phyloP scores from a whole-genome alignment of 345 rosid species.

The rapeseed (Brassica napus) region DNA sequence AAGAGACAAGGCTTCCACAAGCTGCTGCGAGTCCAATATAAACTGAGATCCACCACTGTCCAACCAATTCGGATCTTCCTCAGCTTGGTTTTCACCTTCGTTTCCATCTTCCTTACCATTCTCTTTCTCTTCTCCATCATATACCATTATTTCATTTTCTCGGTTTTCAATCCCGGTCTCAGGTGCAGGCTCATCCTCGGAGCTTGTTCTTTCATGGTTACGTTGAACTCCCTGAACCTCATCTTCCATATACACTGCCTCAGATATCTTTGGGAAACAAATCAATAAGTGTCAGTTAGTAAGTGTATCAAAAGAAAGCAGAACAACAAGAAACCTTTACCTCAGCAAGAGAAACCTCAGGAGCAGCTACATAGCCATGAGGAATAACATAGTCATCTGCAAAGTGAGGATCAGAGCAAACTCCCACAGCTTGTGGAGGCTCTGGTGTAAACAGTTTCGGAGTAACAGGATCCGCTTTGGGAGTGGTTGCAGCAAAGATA shows the following conservation, averaged over 20 bases:
- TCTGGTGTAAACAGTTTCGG: conserved; percentile 75
- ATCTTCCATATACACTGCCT: conserved; percentile 43
- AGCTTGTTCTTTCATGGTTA: conserved; percentile 40
- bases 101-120: conserved; percentile 34
- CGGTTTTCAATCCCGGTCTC: conserved; percentile 28
- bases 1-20: conserved; percentile 83
- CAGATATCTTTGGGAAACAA: conserved; percentile 37
- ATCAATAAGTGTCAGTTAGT: conserved; percentile 1
- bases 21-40: conserved; percentile 82
- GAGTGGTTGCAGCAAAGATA: conserved; percentile 35
- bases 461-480: conserved; percentile 69
- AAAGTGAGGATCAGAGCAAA: conserved; percentile 39
- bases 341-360: conserved; percentile 41
- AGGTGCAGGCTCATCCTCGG: conserved; percentile 40
- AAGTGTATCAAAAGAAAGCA: conserved; percentile 8
- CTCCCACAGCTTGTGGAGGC: conserved; percentile 52
- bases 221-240: conserved; percentile 46
- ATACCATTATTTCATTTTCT: conserved; percentile 39
- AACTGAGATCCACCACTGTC: conserved; percentile 77
- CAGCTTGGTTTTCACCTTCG: conserved; percentile 43
- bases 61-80: conserved; percentile 74
- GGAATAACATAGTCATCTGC: conserved; percentile 37
- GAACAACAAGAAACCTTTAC: conserved; percentile 40
- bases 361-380: conserved; percentile 31
- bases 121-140: conserved; percentile 24